Evolutionary conservation across 768 basidiomycete genomes (phyloP), one percentile per base, ranked within the genome.

Genomic region (Tylopilus sp.): DNA sequence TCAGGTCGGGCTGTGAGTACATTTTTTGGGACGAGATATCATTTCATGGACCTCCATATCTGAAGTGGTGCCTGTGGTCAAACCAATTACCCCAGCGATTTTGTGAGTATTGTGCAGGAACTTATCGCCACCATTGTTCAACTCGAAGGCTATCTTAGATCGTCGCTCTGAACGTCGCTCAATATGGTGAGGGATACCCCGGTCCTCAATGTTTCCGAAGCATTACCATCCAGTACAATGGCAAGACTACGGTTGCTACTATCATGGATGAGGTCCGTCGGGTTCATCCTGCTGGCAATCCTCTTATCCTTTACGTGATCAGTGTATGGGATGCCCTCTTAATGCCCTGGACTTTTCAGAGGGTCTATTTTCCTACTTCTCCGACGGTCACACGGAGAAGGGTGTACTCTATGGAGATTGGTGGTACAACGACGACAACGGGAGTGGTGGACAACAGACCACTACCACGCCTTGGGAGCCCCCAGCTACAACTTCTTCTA

Each of bases 241-340:
- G 87, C 52, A 84, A 82, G 65, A 79, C 80, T 2, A 72, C 82
- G 12, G 50, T 50, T 1, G 89, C 89, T 5, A 67, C 57, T 2
- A 81, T 92, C 61, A 75, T 77, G 71, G 89, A 91, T 67, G 68
- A 78, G 81, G 86, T 84, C 57, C 62, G 45, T 52, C 52, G 30
- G 41, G 16, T 47, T 19, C 17, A 17, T 43, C 31, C n/a, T 33
- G 22, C 25, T 28, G 44, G 11, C 33, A 19, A 31, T 51, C 26
- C 26, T 48, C 19, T 30, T 46, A n/a, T n/a, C n/a, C n/a, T n/a
- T n/a, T 14, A 1, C 43, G 48, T 30, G 17, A 48, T 21, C 56
- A 87, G 81, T 89, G 88, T 65, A 81, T 82, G 41, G 79, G 77
- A 19, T 92, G 89, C 64, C 81, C 81, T 24, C 77, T 65, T 30